These are phyloP conservation scores for Fomitopsis pinicola DNA, from an alignment of 1,284 basidiomycete genomes.

Conservation along the genomic window DNA sequence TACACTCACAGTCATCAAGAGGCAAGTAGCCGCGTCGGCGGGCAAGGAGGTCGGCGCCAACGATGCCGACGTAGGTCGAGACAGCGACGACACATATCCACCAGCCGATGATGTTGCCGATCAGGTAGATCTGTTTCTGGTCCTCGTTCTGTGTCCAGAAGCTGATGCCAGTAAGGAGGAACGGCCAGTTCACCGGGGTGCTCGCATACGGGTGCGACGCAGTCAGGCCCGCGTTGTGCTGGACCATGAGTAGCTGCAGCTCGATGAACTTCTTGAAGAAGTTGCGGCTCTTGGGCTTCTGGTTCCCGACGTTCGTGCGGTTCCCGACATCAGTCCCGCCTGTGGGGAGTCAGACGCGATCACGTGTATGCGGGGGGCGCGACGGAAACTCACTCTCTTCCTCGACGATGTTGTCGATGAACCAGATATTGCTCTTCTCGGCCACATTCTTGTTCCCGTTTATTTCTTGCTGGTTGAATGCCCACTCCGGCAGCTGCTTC, in stretches of 20 bases:
- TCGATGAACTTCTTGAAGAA: constrained; percentile 97
- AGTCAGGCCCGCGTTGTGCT: constrained; percentile 96
- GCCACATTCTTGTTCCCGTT: constrained; percentile 94
- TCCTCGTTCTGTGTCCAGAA: constrained; percentile 92
- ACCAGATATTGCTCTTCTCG: constrained; percentile 87
- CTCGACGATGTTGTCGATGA: constrained; percentile 76
- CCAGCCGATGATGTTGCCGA: constrained; percentile 94
- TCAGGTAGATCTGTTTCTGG: constrained; percentile 93
- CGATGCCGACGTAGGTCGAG: constrained; percentile 85
- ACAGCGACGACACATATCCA: constrained; percentile 88
- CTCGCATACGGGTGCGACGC: constrained; percentile 95
- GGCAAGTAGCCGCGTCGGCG: constrained; percentile 83
- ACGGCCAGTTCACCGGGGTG: constrained; percentile 96
- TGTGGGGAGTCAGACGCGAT: constrained; percentile 18
- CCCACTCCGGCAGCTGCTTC: constrained; percentile 91
- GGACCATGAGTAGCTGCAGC: constrained; percentile 92
- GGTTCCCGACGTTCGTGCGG: constrained; percentile 49
- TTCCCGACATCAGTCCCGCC: constrained; percentile 54
- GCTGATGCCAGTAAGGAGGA: constrained; percentile 91
- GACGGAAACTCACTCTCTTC: constrained; percentile 55
- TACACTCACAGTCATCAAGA: constrained; percentile 75
- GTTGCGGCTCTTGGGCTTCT: constrained; percentile 76
- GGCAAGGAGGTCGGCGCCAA: constrained; percentile 86
- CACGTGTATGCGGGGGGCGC: neutral
- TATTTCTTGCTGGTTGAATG: constrained; percentile 94